A percentile compares a stretch with the other conserved stretches of the same genome.
Evolutionary conservation across 2,329 filamentous ascomycete genomes (phyloP).

Genomic region (Ceratocystis eucalypticola): DNA sequence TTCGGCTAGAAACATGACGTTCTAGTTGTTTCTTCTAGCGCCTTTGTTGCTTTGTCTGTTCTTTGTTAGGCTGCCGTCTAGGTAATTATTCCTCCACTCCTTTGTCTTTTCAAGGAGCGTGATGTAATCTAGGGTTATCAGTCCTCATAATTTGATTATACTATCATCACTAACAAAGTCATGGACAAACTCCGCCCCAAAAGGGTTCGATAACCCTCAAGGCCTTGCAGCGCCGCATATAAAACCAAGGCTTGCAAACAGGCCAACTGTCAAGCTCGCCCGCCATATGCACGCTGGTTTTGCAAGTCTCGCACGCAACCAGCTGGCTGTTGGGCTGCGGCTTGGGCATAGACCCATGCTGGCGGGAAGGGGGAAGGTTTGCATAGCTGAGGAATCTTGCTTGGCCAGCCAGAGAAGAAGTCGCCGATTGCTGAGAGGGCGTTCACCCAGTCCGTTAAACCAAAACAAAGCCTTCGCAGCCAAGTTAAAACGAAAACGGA

Average conservation of each 20-base stretch:
- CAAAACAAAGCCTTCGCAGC: no score
- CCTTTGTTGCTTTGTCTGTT: not conserved
- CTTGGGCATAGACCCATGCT: not conserved
- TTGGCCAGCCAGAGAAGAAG: not conserved
- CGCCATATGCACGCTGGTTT: slow-evolving; percentile 29
- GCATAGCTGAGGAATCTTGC: slow-evolving; percentile 33
- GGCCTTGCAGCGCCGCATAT: slow-evolving; percentile 40
- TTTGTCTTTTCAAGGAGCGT: no score
- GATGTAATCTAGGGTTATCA: no score
- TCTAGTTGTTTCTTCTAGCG: not conserved
- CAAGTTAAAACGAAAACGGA: no score
- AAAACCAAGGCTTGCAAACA: slow-evolving; percentile 43
- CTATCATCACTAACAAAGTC: no score
- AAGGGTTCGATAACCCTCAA: slow-evolving; percentile 25
- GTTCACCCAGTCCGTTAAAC: no score
- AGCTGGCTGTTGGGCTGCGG: slow-evolving; percentile 33
- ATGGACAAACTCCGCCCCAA: no score
- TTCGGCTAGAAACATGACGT: not conserved
- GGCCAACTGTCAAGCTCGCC: slow-evolving; percentile 36
- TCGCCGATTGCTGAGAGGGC: no score
- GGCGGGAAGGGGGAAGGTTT: slow-evolving; percentile 18
- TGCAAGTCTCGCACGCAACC: no score
- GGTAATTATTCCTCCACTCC: no score
- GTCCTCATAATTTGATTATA: no score
- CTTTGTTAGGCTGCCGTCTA: not conserved